Percentiles rank a stretch among this genome's conserved stretches.
Conservation (phyloP, 2,329 filamentous ascomycete genomes). For the Byssochlamys sp. region DNA sequence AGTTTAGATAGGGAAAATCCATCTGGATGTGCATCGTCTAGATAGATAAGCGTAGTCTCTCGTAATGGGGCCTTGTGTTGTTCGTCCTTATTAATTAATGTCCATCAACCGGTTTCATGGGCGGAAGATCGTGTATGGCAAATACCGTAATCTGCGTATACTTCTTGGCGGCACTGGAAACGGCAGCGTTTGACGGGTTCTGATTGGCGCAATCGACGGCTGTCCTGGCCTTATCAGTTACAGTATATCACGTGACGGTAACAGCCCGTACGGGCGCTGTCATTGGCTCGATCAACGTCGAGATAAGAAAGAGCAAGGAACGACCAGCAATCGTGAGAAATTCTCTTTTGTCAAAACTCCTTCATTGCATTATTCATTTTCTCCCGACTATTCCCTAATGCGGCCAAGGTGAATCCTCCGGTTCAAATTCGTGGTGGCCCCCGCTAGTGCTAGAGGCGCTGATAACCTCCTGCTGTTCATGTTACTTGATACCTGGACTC, state of each 20-base stretch:
- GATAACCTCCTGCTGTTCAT: not conserved
- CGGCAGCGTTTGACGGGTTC: not conserved
- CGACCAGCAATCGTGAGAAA: not conserved
- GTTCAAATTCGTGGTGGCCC: not conserved
- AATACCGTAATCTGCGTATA: not conserved
- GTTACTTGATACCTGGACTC: not conserved
- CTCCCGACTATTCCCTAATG: not conserved
- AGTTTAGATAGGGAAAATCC: not conserved
- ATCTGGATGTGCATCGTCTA: not conserved
- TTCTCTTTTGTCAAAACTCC: not conserved
- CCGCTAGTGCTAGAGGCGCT: not conserved
- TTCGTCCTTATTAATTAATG: not conserved
- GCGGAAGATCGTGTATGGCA: not conserved
- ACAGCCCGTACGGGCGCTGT: not conserved
- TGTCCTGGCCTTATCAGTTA: not conserved
- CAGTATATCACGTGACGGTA: not conserved
- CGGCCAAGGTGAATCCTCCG: not conserved
- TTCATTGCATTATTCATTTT: not conserved
- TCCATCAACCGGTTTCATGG: not conserved
- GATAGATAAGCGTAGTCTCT: not conserved
- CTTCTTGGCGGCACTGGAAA: not conserved
- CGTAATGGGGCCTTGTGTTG: not conserved
- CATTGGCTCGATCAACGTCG: not conserved
- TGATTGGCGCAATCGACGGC: not conserved
- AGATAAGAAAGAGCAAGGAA: not conserved